phyloP scores from a whole-genome alignment of 805 yeast species.

The Kodamaea kaohsiungensis region DNA sequence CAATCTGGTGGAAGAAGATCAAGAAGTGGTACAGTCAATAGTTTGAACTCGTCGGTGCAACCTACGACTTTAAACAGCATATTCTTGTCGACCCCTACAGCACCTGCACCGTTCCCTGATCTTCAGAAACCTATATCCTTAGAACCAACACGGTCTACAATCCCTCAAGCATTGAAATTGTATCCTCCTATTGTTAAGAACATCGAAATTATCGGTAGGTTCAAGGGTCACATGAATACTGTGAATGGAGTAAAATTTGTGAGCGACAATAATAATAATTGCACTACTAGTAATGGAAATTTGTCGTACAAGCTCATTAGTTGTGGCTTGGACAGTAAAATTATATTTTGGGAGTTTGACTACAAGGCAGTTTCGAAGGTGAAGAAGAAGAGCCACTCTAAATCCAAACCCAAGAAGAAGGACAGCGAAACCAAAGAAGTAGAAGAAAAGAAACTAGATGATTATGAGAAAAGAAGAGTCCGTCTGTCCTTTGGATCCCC shows the following conservation, averaged over 20 bases:
- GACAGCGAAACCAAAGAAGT: not conserved
- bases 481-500: slow-evolving; percentile 6
- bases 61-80: slow-evolving; percentile 8
- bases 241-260: slow-evolving; percentile 32
- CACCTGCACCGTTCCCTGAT: not conserved
- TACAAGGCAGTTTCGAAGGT: slow-evolving; percentile 41
- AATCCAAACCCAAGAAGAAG: not conserved
- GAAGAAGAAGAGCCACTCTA: slow-evolving; percentile 15
- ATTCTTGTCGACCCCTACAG: not conserved
- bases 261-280: not conserved
- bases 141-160: not conserved
- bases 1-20: slow-evolving; percentile 32
- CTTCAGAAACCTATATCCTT: not conserved
- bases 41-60: slow-evolving; percentile 17
- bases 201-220: slow-evolving; percentile 34
- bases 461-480: not conserved
- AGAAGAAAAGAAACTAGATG: not conserved
- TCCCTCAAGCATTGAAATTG: not conserved
- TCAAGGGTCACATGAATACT: slow-evolving; percentile 43
- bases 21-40: slow-evolving; percentile 41
- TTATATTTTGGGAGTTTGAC: slow-evolving; percentile 47
- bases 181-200: slow-evolving; percentile 41
- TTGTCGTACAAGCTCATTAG: slow-evolving; percentile 35
- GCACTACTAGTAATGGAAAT: not conserved
- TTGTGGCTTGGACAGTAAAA: slow-evolving; percentile 42